Evolutionary conservation across 768 basidiomycete genomes (phyloP).

Genomic region (Stropharia rugosoannulata): DNA sequence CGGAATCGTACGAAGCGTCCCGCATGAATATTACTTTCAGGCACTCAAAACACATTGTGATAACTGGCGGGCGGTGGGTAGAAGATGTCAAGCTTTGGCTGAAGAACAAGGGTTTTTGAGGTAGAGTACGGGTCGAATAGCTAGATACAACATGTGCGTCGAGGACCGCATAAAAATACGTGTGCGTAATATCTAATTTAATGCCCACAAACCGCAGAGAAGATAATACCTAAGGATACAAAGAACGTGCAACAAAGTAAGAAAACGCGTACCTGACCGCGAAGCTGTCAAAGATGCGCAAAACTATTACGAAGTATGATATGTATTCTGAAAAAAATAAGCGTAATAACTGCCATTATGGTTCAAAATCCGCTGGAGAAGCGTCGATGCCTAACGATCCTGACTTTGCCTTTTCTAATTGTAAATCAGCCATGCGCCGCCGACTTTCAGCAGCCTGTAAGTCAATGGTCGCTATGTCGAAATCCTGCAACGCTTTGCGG

Average conservation of each 20-base stretch:
- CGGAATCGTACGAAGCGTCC: constrained; percentile 42
- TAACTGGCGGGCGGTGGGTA: constrained; percentile 67
- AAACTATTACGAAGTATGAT: not conserved
- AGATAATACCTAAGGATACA: no score
- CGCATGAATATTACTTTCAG: constrained; percentile 48
- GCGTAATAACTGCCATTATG: constrained; percentile 2
- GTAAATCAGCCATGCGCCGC: constrained; percentile 54
- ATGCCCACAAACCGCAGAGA: no score
- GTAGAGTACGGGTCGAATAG: not conserved
- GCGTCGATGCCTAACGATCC: constrained; percentile 64
- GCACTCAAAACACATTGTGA: constrained; percentile 51
- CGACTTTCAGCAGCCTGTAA: constrained; percentile 57
- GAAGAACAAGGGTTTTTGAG: constrained; percentile 60
- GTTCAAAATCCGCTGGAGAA: constrained; percentile 6
- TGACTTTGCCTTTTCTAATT: constrained; percentile 59
- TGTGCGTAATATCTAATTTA: no score
- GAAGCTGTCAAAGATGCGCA: no score
- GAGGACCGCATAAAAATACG: no score
- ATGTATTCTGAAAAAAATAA: not conserved
- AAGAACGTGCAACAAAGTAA: no score
- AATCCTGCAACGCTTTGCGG: constrained; percentile 57
- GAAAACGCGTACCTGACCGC: no score
- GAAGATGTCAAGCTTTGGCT: constrained; percentile 63
- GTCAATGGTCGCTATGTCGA: constrained; percentile 60
- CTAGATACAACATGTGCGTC: not conserved